Evolutionary conservation across 106 monocot genomes (phyloP).

Genomic region (Gastrodia elata): DNA sequence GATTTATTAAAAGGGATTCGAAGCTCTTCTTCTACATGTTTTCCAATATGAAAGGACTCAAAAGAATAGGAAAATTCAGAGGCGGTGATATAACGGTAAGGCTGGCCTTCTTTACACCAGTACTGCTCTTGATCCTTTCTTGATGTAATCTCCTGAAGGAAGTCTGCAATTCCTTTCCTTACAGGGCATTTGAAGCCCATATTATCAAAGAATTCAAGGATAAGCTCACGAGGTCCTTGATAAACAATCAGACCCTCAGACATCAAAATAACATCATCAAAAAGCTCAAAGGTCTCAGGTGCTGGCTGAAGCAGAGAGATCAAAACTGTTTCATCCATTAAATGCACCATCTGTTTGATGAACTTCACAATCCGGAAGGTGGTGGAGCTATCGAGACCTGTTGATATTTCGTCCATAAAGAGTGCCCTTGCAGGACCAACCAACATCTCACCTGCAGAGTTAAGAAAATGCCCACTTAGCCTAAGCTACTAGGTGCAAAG

Average conservation of each 20-base stretch:
- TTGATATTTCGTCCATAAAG: slow-evolving; percentile 61
- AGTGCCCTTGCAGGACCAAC: slow-evolving; percentile 31
- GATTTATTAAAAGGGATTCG: slow-evolving; percentile 9
- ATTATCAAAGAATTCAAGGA: slow-evolving; percentile 15
- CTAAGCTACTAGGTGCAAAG: too few relatives aligned
- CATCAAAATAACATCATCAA: slow-evolving; percentile 48
- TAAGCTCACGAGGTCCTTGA: slow-evolving; percentile 15
- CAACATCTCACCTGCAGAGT: slow-evolving; percentile 58
- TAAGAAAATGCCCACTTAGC: too few relatives aligned
- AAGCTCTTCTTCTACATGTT: slow-evolving; percentile 9
- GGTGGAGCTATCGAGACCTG: slow-evolving; percentile 50
- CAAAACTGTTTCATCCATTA: slow-evolving; percentile 22
- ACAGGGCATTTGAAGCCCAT: slow-evolving; percentile 23
- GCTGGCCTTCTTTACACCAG: slow-evolving; percentile 7
- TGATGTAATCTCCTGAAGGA: slow-evolving; percentile 23
- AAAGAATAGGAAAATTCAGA: slow-evolving; percentile 9
- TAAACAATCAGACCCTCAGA: slow-evolving; percentile 47
- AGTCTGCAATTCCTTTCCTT: slow-evolving; percentile 23
- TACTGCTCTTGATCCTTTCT: slow-evolving; percentile 32
- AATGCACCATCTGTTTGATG: slow-evolving; percentile 24
- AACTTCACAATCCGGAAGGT: slow-evolving; percentile 39
- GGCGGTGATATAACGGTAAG: slow-evolving; percentile 11
- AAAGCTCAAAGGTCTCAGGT: slow-evolving; percentile 44
- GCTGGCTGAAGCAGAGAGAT: slow-evolving; percentile 45
- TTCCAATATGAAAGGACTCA: slow-evolving; percentile 11